phyloP scores from a whole-genome alignment of 768 basidiomycete genomes.

The Solioccasus polychromus region DNA sequence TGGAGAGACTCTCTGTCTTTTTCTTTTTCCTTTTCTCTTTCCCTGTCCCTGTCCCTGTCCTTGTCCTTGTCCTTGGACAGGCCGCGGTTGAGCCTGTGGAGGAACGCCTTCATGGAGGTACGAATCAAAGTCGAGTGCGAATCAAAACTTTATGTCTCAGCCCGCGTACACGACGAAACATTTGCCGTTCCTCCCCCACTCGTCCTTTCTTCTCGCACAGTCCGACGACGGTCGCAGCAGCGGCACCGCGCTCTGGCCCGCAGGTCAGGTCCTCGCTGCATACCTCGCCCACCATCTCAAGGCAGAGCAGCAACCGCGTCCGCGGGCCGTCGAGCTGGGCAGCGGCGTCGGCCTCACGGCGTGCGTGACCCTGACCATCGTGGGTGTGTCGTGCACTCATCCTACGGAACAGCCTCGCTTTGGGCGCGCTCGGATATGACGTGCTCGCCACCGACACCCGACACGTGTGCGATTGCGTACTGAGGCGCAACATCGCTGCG shows the following conservation, averaged over 20 bases:
- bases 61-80: conserved; percentile 59
- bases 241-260: conserved; percentile 84
- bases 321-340: conserved; percentile 70
- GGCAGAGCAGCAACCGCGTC: conserved; percentile 22
- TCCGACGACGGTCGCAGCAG: conserved; percentile 61
- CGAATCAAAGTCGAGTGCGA: conserved; percentile 3
- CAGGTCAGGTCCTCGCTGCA: conserved; percentile 68
- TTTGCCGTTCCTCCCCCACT: conserved; percentile 42
- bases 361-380: conserved; percentile 38
- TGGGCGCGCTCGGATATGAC: conserved; percentile 68
- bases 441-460: conserved; percentile 75
- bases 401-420: conserved; percentile 48
- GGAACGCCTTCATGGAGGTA: conserved; percentile 74
- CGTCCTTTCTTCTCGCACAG: conserved; percentile 52
- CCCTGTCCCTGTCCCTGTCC: conserved; percentile 50
- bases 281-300: conserved; percentile 49
- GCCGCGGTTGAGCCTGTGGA: conserved; percentile 69
- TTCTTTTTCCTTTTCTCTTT: conserved; percentile 32
- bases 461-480: conserved; percentile 60
- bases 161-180: conserved; percentile 69
- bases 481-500: conserved; percentile 55
- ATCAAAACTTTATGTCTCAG: conserved; percentile 7
- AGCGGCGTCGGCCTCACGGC: conserved; percentile 79
- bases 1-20: conserved; percentile 35
- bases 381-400: conserved; percentile 3